These are phyloP conservation scores for Citrus australasica DNA, from an alignment of 345 rosid species.

Conservation along the genomic window DNA sequence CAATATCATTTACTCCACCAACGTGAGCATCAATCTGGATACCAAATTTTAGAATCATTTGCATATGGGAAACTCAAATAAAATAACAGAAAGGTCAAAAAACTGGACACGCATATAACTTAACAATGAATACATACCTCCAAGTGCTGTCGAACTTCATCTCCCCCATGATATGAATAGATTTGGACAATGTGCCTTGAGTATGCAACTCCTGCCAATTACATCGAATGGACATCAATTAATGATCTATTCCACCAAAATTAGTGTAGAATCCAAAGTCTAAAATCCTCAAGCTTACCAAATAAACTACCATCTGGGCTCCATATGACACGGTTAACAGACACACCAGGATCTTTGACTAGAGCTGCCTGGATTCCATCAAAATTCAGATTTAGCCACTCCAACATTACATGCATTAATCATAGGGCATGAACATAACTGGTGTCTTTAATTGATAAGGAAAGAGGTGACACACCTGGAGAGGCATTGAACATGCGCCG, in stretches of 20 bases:
- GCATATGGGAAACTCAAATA: slow-evolving; percentile 3
- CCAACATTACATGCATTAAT: neutral
- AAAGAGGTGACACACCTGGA: slow-evolving; percentile 60
- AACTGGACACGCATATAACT: neutral
- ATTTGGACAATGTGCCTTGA: slow-evolving; percentile 89
- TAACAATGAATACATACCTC: slow-evolving; percentile 47
- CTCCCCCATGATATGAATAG: slow-evolving; percentile 74
- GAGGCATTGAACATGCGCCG: slow-evolving; percentile 66
- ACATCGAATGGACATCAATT: slow-evolving; percentile 15
- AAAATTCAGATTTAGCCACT: slow-evolving; percentile 12
- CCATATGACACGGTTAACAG: slow-evolving; percentile 96
- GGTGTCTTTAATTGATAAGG: neutral
- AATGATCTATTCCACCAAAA: slow-evolving; percentile 18
- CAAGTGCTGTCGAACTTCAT: slow-evolving; percentile 74
- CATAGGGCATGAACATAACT: slow-evolving; percentile 2
- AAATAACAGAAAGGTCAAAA: neutral
- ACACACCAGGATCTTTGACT: slow-evolving; percentile 81
- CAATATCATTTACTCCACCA: slow-evolving; percentile 79
- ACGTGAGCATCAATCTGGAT: slow-evolving; percentile 71
- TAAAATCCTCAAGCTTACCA: slow-evolving; percentile 52
- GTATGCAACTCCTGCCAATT: slow-evolving; percentile 81
- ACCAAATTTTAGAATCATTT: slow-evolving; percentile 17
- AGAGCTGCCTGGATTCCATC: slow-evolving; percentile 63
- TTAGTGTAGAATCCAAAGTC: slow-evolving; percentile 11
- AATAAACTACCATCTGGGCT: slow-evolving; percentile 90